Percentiles rank a stretch among this genome's conserved stretches.
These are phyloP conservation scores for Pecoramyces ruminantium DNA, from an alignment of 192 early-diverging fungal species.

Conservation along the genomic window DNA sequence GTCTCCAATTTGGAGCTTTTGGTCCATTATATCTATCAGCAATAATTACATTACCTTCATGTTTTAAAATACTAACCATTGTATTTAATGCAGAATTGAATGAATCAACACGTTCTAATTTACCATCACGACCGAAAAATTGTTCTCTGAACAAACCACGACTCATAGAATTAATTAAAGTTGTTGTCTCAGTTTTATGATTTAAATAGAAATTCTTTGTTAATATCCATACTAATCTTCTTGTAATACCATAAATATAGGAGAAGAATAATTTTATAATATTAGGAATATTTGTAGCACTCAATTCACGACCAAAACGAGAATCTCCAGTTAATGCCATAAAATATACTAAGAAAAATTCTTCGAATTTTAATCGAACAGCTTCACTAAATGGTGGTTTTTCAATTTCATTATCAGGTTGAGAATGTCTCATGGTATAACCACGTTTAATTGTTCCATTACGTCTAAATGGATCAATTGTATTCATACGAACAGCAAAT, in stretches of 20 bases:
- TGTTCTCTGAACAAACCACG: conserved; percentile 1
- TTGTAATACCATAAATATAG: conserved; percentile 2
- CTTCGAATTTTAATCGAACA: background rate
- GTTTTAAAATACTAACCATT: conserved; percentile 1
- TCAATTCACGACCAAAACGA: conserved; percentile 18
- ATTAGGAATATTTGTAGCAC: background rate
- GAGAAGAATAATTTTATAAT: background rate
- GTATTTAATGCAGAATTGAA: background rate
- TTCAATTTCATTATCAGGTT: background rate
- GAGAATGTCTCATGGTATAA: background rate
- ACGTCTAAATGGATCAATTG: background rate
- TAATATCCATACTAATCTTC: background rate
- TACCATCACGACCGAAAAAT: conserved; percentile 1
- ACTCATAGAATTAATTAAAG: background rate
- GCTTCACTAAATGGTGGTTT: background rate
- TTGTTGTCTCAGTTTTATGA: background rate
- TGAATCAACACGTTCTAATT: background rate
- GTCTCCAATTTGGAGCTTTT: conserved; percentile 20
- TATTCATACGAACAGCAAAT: background rate
- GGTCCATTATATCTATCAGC: background rate
- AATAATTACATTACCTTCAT: background rate
- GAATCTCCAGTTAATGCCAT: conserved; percentile 15
- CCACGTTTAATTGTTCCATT: background rate
- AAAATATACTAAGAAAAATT: conserved; percentile 7
- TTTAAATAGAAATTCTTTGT: background rate